These are phyloP conservation scores for Salix suchowensis DNA, from an alignment of 345 rosid species.

Conservation along the genomic window DNA sequence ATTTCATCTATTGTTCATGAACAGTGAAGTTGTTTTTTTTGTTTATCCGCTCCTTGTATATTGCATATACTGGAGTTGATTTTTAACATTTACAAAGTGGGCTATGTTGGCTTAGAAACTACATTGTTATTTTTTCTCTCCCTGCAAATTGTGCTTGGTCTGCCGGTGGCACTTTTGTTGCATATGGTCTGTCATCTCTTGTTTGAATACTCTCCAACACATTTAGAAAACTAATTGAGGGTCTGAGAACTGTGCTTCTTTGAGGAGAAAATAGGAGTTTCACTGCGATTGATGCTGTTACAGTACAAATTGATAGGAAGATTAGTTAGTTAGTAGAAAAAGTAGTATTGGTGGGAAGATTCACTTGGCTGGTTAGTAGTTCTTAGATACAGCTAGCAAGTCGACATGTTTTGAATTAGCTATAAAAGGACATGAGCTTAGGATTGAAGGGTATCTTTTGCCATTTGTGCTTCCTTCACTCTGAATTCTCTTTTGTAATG, in stretches of 20 bases:
- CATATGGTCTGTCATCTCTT: background rate
- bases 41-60: background rate
- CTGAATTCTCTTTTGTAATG: too few species aligned
- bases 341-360: too few species aligned
- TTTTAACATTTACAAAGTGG: background rate
- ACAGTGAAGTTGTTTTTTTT: background rate
- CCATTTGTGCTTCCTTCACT: too few species aligned
- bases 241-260: background rate
- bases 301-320: too few species aligned
- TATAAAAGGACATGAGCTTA: too few species aligned
- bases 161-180: background rate
- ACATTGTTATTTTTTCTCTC: background rate
- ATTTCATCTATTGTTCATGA: background rate
- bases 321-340: too few species aligned
- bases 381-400: too few species aligned
- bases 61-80: background rate
- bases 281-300: background rate
- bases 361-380: too few species aligned
- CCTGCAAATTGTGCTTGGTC: background rate
- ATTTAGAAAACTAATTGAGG: background rate
- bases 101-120: background rate
- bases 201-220: background rate
- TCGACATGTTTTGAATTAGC: too few species aligned
- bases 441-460: too few species aligned
- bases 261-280: background rate